Evolutionary conservation across 208 protist species (phyloP).

Genomic region (Acanthamoeba culbertsoni): DNA sequence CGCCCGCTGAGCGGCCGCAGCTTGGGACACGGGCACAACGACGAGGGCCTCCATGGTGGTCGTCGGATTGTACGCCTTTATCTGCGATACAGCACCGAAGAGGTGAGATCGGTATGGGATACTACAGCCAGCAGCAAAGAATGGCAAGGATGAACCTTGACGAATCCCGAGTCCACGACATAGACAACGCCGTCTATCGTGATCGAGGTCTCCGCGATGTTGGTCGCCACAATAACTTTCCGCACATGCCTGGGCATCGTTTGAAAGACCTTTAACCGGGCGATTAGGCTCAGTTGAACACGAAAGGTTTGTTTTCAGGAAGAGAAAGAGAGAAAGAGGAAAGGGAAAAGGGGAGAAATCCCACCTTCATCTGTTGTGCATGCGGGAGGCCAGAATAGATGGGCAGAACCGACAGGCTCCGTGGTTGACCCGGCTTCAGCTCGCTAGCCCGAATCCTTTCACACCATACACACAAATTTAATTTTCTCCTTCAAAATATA

Average conservation of each 20-base stretch:
- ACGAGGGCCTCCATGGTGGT: constrained; percentile 73
- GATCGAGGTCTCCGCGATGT: constrained; percentile 88
- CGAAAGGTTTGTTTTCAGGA: background rate
- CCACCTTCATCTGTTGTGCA: constrained; percentile 68
- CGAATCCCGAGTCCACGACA: constrained; percentile 89
- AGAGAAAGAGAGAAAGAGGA: background rate
- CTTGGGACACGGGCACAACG: constrained; percentile 73
- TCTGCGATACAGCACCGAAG: background rate
- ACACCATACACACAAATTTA: background rate
- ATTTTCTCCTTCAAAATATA: background rate
- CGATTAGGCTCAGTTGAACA: background rate
- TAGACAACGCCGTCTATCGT: constrained; percentile 88
- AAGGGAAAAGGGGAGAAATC: background rate
- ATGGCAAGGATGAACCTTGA: constrained; percentile 70
- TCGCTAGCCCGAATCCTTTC: background rate
- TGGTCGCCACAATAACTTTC: constrained; percentile 87
- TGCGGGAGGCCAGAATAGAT: constrained; percentile 73
- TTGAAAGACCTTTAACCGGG: constrained; percentile 63
- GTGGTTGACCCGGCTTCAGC: background rate
- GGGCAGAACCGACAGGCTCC: constrained; percentile 63
- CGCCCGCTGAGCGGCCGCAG: constrained; percentile 79
- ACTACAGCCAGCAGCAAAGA: background rate
- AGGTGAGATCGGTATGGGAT: background rate
- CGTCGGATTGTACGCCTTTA: constrained; percentile 79
- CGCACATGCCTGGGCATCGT: constrained; percentile 48